phyloP scores from a whole-genome alignment of 176 grass and related monocot species.

The Rhynchospora tenuis region DNA sequence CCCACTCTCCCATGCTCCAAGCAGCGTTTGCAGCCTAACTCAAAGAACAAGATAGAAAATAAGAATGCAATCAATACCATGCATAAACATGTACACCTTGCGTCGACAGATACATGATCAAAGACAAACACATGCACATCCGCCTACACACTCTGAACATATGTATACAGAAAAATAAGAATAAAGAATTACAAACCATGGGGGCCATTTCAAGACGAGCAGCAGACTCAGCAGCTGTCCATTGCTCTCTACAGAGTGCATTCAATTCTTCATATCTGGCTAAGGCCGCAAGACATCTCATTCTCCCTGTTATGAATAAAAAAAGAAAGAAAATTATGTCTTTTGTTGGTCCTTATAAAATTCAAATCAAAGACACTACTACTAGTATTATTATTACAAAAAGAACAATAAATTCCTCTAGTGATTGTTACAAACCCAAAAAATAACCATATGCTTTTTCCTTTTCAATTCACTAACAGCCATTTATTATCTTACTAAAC shows the following conservation, averaged over 20 bases:
- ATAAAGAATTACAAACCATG: slow-evolving; percentile 45
- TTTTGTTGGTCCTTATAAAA: not conserved
- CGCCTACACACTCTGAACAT: not conserved
- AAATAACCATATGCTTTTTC: not conserved
- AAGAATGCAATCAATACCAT: not conserved
- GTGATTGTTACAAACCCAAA: not conserved
- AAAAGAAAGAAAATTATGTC: not conserved
- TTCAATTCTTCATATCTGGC: slow-evolving; percentile 94
- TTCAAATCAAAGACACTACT: not conserved
- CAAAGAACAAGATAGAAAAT: not conserved
- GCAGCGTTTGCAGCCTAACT: slow-evolving; percentile 86
- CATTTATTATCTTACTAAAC: not conserved
- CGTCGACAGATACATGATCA: not conserved
- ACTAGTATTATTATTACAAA: not conserved
- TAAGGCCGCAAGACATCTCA: slow-evolving; percentile 91
- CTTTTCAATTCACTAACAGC: not conserved
- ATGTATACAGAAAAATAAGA: not conserved
- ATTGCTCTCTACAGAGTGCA: slow-evolving; percentile 88
- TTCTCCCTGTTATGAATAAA: slow-evolving; percentile 56
- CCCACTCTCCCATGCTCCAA: slow-evolving; percentile 99
- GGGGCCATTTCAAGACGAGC: slow-evolving; percentile 97
- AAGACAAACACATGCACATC: not conserved
- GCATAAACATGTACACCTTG: not conserved
- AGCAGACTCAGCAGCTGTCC: slow-evolving; percentile 88
- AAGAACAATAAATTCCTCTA: not conserved